phyloP scores from a whole-genome alignment of 2,329 filamentous ascomycete species.

The Aspergillus hortae region DNA sequence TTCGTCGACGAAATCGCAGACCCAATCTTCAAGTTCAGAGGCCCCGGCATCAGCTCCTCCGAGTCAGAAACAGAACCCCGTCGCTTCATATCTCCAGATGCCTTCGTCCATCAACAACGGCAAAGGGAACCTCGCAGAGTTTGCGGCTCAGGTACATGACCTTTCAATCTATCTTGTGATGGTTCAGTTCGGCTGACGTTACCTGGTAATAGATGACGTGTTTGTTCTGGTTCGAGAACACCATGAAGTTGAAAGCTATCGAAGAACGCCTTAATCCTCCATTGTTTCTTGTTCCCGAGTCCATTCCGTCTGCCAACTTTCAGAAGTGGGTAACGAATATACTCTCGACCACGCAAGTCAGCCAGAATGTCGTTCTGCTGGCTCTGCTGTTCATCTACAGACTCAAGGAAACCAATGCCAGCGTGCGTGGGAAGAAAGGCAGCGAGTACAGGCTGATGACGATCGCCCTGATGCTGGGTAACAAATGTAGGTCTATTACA shows the following conservation, averaged over 20 bases:
- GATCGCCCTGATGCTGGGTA: conserved; percentile 93
- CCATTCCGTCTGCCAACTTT: conserved; percentile 74
- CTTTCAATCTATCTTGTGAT: background rate
- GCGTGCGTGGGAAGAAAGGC: conserved; percentile 83
- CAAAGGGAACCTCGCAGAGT: conserved; percentile 74
- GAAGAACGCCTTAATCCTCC: conserved; percentile 53
- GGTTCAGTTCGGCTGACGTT: background rate
- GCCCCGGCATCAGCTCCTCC: conserved; percentile 16
- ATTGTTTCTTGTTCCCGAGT: conserved; percentile 63
- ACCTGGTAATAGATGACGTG: conserved; percentile 70
- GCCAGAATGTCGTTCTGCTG: conserved; percentile 88
- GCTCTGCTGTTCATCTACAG: conserved; percentile 91
- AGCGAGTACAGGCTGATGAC: conserved; percentile 93
- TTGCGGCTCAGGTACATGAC: conserved; percentile 68
- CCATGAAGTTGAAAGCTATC: conserved; percentile 71
- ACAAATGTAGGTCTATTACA: conserved; percentile 67
- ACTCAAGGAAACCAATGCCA: conserved; percentile 83
- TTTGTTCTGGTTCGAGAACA: conserved; percentile 95
- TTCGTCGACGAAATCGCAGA: conserved; percentile 21
- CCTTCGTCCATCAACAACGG: conserved; percentile 71
- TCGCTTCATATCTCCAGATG: conserved; percentile 60
- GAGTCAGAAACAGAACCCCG: conserved; percentile 31
- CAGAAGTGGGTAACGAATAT: conserved; percentile 92
- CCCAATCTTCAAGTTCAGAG: conserved; percentile 22
- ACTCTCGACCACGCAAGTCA: conserved; percentile 89